A percentile compares a stretch with the other conserved stretches of the same genome.
Evolutionary conservation across 371 early-diverging fungal species (phyloP).

Genomic region (Syncephalis plumigaleata): DNA sequence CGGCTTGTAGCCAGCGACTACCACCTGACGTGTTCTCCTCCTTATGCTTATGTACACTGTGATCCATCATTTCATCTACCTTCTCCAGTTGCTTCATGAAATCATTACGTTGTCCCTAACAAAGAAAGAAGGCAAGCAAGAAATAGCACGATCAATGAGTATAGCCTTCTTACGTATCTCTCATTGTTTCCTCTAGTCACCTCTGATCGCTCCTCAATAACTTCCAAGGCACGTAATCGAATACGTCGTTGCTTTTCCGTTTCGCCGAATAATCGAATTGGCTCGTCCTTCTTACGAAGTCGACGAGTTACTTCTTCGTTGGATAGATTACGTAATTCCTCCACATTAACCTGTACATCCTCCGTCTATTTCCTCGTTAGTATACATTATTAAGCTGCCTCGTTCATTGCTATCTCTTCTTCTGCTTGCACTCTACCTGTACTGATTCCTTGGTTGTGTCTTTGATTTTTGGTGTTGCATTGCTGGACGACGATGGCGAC

Average conservation of each 20-base stretch:
- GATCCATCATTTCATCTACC: constrained; percentile 64
- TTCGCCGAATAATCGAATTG: constrained; percentile 88
- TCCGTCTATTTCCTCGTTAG: not conserved
- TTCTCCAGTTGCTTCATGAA: constrained; percentile 68
- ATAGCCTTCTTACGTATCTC: too few species aligned
- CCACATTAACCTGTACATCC: not conserved
- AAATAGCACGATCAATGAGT: too few species aligned
- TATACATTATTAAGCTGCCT: constrained; percentile 1
- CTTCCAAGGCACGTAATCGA: constrained; percentile 67
- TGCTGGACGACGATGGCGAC: not conserved
- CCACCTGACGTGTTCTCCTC: constrained; percentile 13
- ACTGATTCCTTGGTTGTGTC: not conserved
- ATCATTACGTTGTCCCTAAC: constrained; percentile 75
- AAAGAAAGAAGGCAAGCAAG: too few species aligned
- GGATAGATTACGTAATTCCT: constrained; percentile 32
- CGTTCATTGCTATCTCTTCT: not conserved
- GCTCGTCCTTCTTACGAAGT: constrained; percentile 74
- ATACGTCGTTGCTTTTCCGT: constrained; percentile 59
- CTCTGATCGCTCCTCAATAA: constrained; percentile 65
- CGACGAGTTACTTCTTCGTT: constrained; percentile 68
- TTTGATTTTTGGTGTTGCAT: too few species aligned
- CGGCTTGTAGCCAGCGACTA: constrained; percentile 9
- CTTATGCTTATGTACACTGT: constrained; percentile 30
- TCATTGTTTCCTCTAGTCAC: not conserved
- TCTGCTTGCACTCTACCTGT: constrained; percentile 4